Evolutionary conservation across 306 rosid genomes (phyloP).

Genomic region (Cicer bijugum): DNA sequence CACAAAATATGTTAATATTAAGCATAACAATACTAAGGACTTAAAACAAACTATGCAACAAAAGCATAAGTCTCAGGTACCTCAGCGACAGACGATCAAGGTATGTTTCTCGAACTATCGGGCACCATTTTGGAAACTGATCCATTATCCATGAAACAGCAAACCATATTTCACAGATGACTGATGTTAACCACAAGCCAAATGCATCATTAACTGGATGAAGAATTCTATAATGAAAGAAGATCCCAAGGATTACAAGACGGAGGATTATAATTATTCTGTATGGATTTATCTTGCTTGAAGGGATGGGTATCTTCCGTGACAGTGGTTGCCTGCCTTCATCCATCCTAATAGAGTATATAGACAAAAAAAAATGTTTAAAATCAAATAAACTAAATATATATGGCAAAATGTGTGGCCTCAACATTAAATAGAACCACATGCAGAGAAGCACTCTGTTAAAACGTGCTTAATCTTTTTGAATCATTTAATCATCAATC

Average conservation of each 20-base stretch:
- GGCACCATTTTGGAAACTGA: conserved; percentile 88
- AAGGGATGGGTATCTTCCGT: conserved; percentile 66
- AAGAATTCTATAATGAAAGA: conserved; percentile 78
- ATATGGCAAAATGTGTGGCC: conserved; percentile 9
- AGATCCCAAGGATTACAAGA: conserved; percentile 64
- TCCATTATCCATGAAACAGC: conserved; percentile 84
- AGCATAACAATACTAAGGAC: neutral
- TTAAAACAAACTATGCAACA: neutral
- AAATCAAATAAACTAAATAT: neutral
- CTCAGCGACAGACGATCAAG: conserved; percentile 77
- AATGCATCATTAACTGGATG: conserved; percentile 81
- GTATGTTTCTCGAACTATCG: conserved; percentile 78
- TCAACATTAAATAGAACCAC: neutral
- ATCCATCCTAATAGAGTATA: conserved; percentile 72
- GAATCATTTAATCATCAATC: neutral
- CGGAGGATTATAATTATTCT: conserved; percentile 74
- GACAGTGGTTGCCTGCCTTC: conserved; percentile 87
- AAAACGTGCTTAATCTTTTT: neutral
- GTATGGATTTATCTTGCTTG: conserved; percentile 85
- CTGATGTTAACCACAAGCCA: conserved; percentile 83
- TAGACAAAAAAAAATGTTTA: conserved; percentile 34
- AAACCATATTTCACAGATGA: conserved; percentile 91
- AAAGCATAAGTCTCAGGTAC: conserved; percentile 45
- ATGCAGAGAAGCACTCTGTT: neutral
- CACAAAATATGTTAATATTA: neutral